Evolutionary conservation across 768 basidiomycete genomes (phyloP), one percentile per base, ranked within the genome.

Genomic region (Tylopilus subfusipes): DNA sequence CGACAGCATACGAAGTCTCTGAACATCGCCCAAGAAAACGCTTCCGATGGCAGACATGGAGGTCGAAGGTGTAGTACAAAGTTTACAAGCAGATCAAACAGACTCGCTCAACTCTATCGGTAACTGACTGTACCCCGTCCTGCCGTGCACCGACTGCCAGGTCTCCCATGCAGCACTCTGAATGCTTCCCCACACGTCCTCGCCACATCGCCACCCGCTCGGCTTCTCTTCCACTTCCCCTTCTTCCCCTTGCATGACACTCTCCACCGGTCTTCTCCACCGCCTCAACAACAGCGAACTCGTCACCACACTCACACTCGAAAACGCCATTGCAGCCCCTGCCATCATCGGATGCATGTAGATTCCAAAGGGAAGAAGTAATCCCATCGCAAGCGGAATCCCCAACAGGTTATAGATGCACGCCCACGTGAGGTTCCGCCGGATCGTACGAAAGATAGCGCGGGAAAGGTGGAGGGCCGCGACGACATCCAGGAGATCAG

Each of bases 261-360:
- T 89, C 29, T 75, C 77, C 63, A 59, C 64, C 2, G 92, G 92
- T 30, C 91, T 76, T 46, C 73, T 79, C 93, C 93, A 96, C 81
- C 86, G 84, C 65, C 81, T 87, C 58, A 99, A 77, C 43, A 89
- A 82, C 67, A 98, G 74, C 55, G 91, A 94, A 55, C 90, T 93
- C 25, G 82, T 84, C 16, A 99, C 96, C 48, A 99, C 97, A 60
- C 91, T 94, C 34, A 98, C 96, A 62, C 88, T 92, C 31, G 92
- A 95, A 70, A 93, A 94, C 24, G 97, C 97, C 97, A 99, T 99
- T 25, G 95, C 95, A 3, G 88, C 93, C n/a, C 93, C 96, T 0
- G 97, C 93, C 75, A 94, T 84, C 96, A 98, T 98, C 10, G 97
- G 97, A 63, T 94, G 97, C 68, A 98, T 84, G 70, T 94, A 92